Evolutionary conservation across 2,329 filamentous ascomycete species (phyloP), one percentile per base, ranked within the genome.

Genomic region (Lomentospora prolificans): DNA sequence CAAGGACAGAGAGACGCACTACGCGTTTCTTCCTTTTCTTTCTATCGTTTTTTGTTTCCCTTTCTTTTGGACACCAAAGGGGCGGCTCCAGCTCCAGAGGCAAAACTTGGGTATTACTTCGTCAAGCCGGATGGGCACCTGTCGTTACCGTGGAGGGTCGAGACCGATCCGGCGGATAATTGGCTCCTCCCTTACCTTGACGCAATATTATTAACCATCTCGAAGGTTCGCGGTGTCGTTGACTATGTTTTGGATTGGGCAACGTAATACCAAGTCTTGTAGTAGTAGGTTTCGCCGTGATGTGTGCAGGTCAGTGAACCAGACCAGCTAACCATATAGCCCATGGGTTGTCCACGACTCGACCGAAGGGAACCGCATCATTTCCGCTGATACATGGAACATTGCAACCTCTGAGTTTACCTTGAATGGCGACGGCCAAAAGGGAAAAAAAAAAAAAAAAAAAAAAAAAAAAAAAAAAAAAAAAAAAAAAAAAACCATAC

Each of bases 111-210:
- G n/a, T n/a, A n/a, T 36, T 84, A 83, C 65, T 70, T 81, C 44
- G 69, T 74, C 61, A 76, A 74, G 57, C 63, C 68, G 0, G 72
- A 79, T 41, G 72, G 72, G 50, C 67, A 62, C 2, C 68, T 84
- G 3, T 71, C 70, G 5, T 68, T 82, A 19, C 70, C 76, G 0
- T 84, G 80, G 80, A 70, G 79, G 62, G 69, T 84, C 9, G 79
- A 83, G 71, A 83, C 79, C 2, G 78, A 83, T 57, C 65, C 81
- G 41, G 58, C 70, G 7, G 72, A 76, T 58, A 79, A 82, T 67
- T 84, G 79, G 79, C 72, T 83, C n/a, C 65, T 81, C 44, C 76
- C 77, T 2, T 84, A 83, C 61, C 73, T 82, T 30, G 75, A 82
- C 53, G 77, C 78, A 64, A 66, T 3, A 70, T 70, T 53, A 73